Conservation (phyloP, 2,329 filamentous ascomycete genomes). For the Alternaria tenuissima region DNA sequence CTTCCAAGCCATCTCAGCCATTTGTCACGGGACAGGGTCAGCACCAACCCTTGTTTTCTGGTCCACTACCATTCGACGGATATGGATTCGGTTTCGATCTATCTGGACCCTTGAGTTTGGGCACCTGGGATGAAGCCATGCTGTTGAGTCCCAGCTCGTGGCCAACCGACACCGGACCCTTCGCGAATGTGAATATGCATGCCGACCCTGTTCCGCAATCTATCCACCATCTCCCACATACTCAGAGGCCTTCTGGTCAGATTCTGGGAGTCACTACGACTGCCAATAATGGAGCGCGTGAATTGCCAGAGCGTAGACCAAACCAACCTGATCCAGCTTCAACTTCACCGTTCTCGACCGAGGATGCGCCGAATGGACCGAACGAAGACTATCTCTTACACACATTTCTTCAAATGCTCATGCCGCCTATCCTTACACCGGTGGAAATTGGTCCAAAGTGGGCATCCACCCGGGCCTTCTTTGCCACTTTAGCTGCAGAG, state of each 20-base stretch:
- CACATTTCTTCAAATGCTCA: constrained; percentile 59
- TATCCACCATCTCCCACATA: constrained; percentile 28
- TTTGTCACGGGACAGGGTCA: constrained; percentile 23
- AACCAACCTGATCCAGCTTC: constrained; percentile 32
- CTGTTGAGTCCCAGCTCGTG: constrained; percentile 42
- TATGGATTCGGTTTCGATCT: constrained; percentile 37
- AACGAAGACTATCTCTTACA: constrained; percentile 56
- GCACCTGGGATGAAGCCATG: constrained; percentile 44
- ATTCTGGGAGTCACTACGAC: constrained; percentile 15
- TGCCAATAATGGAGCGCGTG: constrained; percentile 21
- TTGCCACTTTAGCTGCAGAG: constrained; percentile 58
- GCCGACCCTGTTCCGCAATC: constrained; percentile 31
- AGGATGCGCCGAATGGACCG: constrained; percentile 29
- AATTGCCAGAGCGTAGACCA: constrained; percentile 21
- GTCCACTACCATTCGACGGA: constrained; percentile 25
- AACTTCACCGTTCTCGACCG: constrained; percentile 41
- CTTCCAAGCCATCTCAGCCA: constrained; percentile 28
- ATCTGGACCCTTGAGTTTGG: constrained; percentile 37
- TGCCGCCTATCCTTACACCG: constrained; percentile 63
- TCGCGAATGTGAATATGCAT: constrained; percentile 12
- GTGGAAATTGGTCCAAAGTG: constrained; percentile 62
- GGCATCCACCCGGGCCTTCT: constrained; percentile 59
- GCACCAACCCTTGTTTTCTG: constrained; percentile 21
- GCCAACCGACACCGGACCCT: constrained; percentile 32
- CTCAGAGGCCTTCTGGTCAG: constrained; percentile 26